These are phyloP conservation scores for Paramecium biaurelia DNA, from an alignment of 73 alveolate genomes.

Conservation along the genomic window DNA sequence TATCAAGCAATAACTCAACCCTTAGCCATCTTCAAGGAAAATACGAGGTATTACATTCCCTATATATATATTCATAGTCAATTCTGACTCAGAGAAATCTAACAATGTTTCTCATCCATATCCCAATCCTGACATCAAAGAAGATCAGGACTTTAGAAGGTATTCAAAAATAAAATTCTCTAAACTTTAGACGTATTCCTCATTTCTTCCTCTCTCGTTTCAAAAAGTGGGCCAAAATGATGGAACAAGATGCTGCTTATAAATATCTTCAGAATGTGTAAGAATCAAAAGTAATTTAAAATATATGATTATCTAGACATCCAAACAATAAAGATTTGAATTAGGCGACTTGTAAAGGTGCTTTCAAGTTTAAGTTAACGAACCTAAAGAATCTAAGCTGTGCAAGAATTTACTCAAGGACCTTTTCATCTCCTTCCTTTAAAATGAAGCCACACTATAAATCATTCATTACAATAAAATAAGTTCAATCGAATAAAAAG, in stretches of 20 bases:
- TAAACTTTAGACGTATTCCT: conserved; percentile 15
- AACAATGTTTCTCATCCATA: conserved; percentile 4
- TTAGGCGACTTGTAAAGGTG: conserved; percentile 33
- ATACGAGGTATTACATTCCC: neutral
- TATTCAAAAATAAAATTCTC: neutral
- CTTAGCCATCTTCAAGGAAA: neutral
- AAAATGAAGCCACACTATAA: conserved; percentile 41
- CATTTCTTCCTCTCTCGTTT: conserved; percentile 35
- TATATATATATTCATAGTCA: neutral
- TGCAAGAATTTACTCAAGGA: conserved; percentile 22
- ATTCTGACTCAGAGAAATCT: neutral
- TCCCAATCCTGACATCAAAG: neutral
- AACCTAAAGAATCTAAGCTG: conserved; percentile 8
- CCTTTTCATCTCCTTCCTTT: conserved; percentile 22
- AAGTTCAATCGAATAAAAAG: conserved; percentile 46
- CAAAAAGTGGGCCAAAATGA: conserved; percentile 54
- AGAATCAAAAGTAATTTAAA: neutral
- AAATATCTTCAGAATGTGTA: conserved; percentile 25
- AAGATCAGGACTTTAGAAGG: conserved; percentile 5
- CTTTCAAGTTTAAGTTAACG: conserved; percentile 37
- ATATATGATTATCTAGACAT: neutral
- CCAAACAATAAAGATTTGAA: conserved; percentile 32
- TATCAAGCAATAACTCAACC: neutral
- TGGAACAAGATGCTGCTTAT: conserved; percentile 46
- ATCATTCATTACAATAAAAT: conserved; percentile 44